Evolutionary conservation across 2,329 filamentous ascomycete species (phyloP), one percentile per base, ranked within the genome.

Genomic region (Sporothrix protearum): DNA sequence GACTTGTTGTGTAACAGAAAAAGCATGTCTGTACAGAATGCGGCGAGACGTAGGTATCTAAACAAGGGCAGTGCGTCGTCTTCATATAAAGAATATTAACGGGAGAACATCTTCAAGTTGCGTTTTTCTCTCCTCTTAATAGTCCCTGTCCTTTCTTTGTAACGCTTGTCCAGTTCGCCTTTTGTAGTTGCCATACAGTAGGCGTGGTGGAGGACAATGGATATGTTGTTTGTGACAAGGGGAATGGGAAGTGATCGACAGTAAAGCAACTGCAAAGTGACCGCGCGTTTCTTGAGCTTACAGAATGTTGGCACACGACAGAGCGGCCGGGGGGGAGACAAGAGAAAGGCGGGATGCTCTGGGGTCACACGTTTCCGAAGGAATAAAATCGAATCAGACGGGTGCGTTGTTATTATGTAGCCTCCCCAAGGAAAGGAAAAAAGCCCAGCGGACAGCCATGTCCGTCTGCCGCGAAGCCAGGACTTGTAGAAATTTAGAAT

Each of bases 251-350:
- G 28, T 61, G 33, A 39, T 25, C 33, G n/a, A 42, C n/a, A 61
- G 14, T 7, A n/a, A 22, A 12, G 33, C 36, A 61, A n/a, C n/a
- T n/a, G n/a, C 30, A 39, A 5, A 61, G 57, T 39, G 57, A 30
- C 55, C 57, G 57, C 57, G 57, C 57, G 57, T 61, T 61, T 61
- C 30, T 22, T 22, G 19, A 36, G 28, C 55, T 59, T 59, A 30
- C 12, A 61, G 57, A 61, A 61, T 30, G n/a, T 12, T 53, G n/a
- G 25, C 25, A 25, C 53, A 57, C 53, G 28, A 28, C 25, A 53
- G 53, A 5, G 28, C 28, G 19, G 16, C 7, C 30, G 57, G 57
- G 1, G 22, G 3, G 7, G 30, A 12, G 33, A 39, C 22, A 61
- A 8, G 33, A 36, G 2, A 61, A 61, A 61, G 19, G 57, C 16